Evolutionary conservation across 2,329 filamentous ascomycete genomes (phyloP), one percentile per base, ranked within the genome.

Genomic region (Lachnellula arida): DNA sequence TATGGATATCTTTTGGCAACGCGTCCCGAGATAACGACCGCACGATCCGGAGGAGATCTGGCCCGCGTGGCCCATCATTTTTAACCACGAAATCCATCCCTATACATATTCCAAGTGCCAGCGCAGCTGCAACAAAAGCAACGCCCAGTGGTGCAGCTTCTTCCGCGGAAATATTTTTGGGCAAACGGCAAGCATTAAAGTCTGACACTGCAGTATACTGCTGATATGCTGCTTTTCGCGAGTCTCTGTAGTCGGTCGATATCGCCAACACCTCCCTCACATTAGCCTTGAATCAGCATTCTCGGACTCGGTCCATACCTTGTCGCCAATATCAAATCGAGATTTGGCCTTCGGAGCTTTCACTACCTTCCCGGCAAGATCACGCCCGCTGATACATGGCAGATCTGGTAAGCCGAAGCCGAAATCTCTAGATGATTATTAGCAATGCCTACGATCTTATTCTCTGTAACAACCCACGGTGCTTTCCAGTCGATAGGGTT

Each of bases 401-500:
- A 69, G 51, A 46, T 55, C 28, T 51, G 67, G 67, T 19, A 69
- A 53, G 8, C 67, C 67, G 47, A 60, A 69, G 17, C 67, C 67
- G 54, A 68, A 69, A 49, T 68, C 67, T 19, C 66, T 69, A 42
- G 84, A 75, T 2, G 88, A 77, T 77, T 74, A n/a, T 87, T 85
- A 9, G 82, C 77, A 11, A 84, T 74, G 63, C 88, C 85, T 34
- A 39, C 11, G 75, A 78, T 63, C 72, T 85, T 82, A 83, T 81
- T 51, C 78, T 78, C 71, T 88, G 88, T 84, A 84, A 89, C 68
- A 89, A 76, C 81, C 65, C 73, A 88, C 85, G 86, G 84, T 57
- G 83, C 80, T 73, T 91, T 91, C 88, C 88, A 91, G 69, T 91
- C 88, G 54, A 91, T 87, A 0, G 88, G 88, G 64, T 91, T 91